phyloP scores from a whole-genome alignment of 768 basidiomycete genomes.

The Auricularia heimuer region DNA sequence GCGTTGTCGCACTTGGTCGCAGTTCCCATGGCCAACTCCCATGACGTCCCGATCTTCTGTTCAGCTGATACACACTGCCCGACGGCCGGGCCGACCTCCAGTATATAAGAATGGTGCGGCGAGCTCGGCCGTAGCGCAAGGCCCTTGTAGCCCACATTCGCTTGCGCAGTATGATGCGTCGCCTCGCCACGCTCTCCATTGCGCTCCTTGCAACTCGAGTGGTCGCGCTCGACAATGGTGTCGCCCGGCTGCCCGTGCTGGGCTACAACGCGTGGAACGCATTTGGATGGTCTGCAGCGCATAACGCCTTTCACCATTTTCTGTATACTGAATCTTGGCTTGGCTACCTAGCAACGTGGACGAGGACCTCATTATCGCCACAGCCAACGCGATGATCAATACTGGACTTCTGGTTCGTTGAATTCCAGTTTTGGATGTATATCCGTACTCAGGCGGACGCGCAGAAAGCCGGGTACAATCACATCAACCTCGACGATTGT shows the following conservation, averaged over 20 bases:
- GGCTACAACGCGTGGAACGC: conserved; percentile 70
- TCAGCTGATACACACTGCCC: too few relatives aligned
- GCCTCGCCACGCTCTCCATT: too few relatives aligned
- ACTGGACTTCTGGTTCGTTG: neutral
- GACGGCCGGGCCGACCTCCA: too few relatives aligned
- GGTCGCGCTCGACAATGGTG: conserved; percentile 14
- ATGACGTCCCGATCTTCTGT: too few relatives aligned
- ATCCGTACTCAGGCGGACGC: too few relatives aligned
- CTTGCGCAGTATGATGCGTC: too few relatives aligned
- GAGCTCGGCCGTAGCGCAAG: too few relatives aligned
- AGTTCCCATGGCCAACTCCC: too few relatives aligned
- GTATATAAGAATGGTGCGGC: too few relatives aligned
- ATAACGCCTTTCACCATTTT: neutral
- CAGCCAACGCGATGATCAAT: conserved; percentile 11
- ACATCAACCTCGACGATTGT: conserved; percentile 57
- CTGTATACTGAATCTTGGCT: conserved; percentile 1
- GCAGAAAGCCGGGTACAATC: conserved; percentile 48
- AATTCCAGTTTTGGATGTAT: too few relatives aligned
- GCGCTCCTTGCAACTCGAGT: neutral
- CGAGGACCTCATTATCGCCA: conserved; percentile 40
- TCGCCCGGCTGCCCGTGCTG: conserved; percentile 37
- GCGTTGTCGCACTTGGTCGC: too few relatives aligned
- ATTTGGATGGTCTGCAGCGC: conserved; percentile 33
- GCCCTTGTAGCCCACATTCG: too few relatives aligned
- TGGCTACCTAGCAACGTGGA: conserved; percentile 46